phyloP scores from a whole-genome alignment of 352 stramenopile species.

The Pythium aphanidermatum region DNA sequence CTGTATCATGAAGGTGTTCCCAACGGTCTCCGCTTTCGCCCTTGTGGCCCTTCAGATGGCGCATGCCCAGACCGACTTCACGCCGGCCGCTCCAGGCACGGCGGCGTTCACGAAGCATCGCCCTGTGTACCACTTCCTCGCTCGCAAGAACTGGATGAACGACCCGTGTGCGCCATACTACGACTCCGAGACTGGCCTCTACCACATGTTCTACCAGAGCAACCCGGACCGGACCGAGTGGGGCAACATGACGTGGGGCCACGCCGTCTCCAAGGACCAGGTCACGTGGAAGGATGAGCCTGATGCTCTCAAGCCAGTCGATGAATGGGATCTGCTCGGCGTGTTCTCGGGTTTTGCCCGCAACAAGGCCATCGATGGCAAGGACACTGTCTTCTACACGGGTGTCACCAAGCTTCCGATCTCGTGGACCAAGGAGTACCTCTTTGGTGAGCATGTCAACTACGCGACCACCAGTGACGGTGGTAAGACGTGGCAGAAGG shows the following conservation, averaged over 20 bases:
- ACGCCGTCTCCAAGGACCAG: conserved; percentile 65
- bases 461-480: conserved; percentile 53
- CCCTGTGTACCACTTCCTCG: conserved; percentile 51
- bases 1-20: conserved; percentile 28
- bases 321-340: conserved; percentile 66
- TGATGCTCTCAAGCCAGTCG: conserved; percentile 36
- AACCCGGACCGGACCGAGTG: conserved; percentile 54
- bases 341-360: conserved; percentile 70
- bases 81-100: conserved; percentile 27
- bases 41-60: conserved; percentile 9
- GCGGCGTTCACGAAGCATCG: conserved; percentile 49
- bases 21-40: conserved; percentile 15
- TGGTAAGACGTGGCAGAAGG: conserved; percentile 60
- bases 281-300: conserved; percentile 68
- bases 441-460: conserved; percentile 62
- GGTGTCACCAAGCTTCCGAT: conserved; percentile 40
- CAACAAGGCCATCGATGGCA: conserved; percentile 48
- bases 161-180: conserved; percentile 75
- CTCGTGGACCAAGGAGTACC: conserved; percentile 43
- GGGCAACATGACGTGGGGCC: conserved; percentile 77
- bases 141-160: conserved; percentile 80
- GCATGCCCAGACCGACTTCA: conserved; percentile 8
- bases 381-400: conserved; percentile 67
- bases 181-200: conserved; percentile 45
- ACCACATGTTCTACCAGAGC: conserved; percentile 80